Conservation (phyloP, 108 stramenopile species). For the Skeletonema menzelii region DNA sequence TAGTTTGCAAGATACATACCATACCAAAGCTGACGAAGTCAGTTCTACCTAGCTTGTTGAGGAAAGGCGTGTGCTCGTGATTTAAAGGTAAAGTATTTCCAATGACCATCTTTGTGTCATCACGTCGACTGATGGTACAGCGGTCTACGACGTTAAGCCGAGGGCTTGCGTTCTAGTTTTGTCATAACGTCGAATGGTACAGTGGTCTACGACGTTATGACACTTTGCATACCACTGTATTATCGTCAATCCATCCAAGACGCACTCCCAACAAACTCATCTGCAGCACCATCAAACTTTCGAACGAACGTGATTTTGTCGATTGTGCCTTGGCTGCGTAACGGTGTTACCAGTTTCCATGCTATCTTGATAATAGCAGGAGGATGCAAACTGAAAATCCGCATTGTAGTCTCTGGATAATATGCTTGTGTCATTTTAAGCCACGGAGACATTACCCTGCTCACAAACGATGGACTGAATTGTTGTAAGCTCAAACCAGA, state of each 20-base stretch:
- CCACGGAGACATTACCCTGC: conserved; percentile 38
- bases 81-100: too few relatives aligned
- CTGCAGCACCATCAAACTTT: conserved; percentile 15
- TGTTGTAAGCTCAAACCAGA: conserved; percentile 14
- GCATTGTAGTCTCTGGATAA: conserved; percentile 44
- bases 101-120: too few relatives aligned
- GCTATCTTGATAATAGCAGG: conserved; percentile 21
- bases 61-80: too few relatives aligned
- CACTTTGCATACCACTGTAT: too few relatives aligned
- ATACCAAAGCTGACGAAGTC: too few relatives aligned
- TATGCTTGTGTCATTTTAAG: conserved; percentile 29
- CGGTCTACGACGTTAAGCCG: too few relatives aligned
- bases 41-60: too few relatives aligned
- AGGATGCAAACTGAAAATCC: conserved; percentile 35
- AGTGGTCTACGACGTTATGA: too few relatives aligned
- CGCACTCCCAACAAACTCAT: conserved; percentile 4
- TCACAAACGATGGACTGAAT: conserved; percentile 39
- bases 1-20: too few relatives aligned
- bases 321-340: conserved; percentile 35
- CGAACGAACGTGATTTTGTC: conserved; percentile 24
- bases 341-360: conserved; percentile 45
- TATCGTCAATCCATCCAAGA: background rate
- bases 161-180: too few relatives aligned
- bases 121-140: too few relatives aligned
- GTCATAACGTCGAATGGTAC: too few relatives aligned